phyloP scores from a whole-genome alignment of 78 protist genomes.

The Planoprotostelium fungivorum region DNA sequence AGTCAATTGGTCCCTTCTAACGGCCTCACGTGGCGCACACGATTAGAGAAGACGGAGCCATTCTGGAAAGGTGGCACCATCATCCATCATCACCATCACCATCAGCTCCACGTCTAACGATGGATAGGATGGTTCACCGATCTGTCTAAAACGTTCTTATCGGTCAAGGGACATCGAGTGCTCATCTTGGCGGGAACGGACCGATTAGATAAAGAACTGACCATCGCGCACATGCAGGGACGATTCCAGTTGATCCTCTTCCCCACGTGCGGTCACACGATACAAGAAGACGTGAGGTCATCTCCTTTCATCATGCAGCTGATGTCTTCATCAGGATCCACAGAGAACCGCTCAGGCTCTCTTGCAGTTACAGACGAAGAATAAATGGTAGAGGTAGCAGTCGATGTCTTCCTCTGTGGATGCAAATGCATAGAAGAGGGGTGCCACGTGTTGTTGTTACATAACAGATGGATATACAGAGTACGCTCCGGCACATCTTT shows the following conservation, averaged over 20 bases:
- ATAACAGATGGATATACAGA: too few species aligned
- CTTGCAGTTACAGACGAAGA: too few species aligned
- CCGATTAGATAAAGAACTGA: constrained; percentile 80
- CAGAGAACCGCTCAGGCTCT: too few species aligned
- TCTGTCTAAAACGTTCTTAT: constrained; percentile 58
- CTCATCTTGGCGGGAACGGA: constrained; percentile 80
- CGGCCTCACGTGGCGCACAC: constrained; percentile 64
- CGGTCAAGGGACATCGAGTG: constrained; percentile 33
- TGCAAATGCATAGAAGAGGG: too few species aligned
- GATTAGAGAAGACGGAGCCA: constrained; percentile 52
- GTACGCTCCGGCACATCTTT: too few species aligned
- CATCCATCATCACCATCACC: too few species aligned
- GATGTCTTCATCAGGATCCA: too few species aligned
- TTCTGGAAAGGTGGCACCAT: constrained; percentile 79
- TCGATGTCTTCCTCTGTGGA: too few species aligned
- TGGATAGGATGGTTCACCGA: constrained; percentile 87
- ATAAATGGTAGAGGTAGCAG: too few species aligned
- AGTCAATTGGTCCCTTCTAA: constrained; percentile 51
- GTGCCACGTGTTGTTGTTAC: too few species aligned
- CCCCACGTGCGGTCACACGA: constrained; percentile 68
- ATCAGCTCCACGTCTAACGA: too few species aligned
- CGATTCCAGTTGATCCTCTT: constrained; percentile 74
- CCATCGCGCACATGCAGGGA: constrained; percentile 90
- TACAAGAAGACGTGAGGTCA: constrained; percentile 88
- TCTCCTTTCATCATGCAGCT: too few species aligned